A percentile compares a stretch with the other conserved stretches of the same genome.
These are phyloP conservation scores for Sutorius australiensis DNA, from an alignment of 768 basidiomycete species.

Conservation along the genomic window DNA sequence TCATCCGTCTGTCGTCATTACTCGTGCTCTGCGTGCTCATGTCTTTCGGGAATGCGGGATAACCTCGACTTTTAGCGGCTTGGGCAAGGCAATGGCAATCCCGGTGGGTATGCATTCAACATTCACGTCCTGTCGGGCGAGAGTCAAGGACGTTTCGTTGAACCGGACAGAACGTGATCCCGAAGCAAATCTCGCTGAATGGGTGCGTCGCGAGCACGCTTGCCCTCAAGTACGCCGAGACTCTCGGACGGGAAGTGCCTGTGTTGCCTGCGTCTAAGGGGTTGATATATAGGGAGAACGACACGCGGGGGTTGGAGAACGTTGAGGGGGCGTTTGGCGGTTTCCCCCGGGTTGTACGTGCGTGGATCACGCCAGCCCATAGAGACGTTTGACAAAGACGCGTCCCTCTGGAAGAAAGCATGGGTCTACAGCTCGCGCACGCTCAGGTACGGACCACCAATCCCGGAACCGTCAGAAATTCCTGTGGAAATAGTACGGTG, in stretches of 20 bases:
- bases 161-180: constrained; percentile 35
- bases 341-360: constrained; percentile 7
- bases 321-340: constrained; percentile 4
- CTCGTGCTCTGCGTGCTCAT: neutral
- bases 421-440: neutral
- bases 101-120: constrained; percentile 1
- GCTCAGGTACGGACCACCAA: neutral
- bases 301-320: constrained; percentile 42
- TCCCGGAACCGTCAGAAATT: neutral
- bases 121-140: neutral
- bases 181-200: constrained; percentile 40
- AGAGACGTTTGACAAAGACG: neutral
- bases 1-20: constrained; percentile 24
- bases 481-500: too few relatives aligned
- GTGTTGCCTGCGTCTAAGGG: constrained; percentile 42
- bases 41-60: constrained; percentile 32
- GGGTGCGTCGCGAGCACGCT: constrained; percentile 40
- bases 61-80: neutral
- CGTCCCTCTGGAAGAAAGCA: neutral
- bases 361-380: neutral
- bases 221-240: constrained; percentile 34
- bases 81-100: neutral
- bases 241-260: constrained; percentile 42
- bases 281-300: constrained; percentile 44
- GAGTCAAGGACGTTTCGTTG: neutral